Base-by-base conservation (phyloP, 225 moss, liverwort and hornwort species). In the Rhytidiadelphus loreus region DNA sequence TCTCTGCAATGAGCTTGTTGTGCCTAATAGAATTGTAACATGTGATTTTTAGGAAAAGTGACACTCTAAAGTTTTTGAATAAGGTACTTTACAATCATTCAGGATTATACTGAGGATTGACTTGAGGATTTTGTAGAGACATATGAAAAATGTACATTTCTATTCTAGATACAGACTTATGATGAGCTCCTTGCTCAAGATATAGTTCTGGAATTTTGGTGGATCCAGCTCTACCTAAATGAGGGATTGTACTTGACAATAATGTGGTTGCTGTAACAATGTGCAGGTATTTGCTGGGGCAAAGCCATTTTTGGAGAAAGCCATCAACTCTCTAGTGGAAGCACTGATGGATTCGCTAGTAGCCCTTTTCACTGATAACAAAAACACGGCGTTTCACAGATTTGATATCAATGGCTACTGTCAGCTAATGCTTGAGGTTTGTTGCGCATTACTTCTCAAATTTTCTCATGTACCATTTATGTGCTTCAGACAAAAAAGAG, bases 391-490 rank as follows among this genome's bases (percentile, higher is more conserved):
- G 52, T 92, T 98, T 61, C 92, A 95, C 75, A 87, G 93, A 74
- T 89, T 98, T 68, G 98, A 98, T 80, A 90, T 96, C 86, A 96
- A 98, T 89, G 98, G 98, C 76, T 98, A 97, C 87, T 93, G 95
- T 60, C 98, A 97, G 87, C 93, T 98, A 35, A 97, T 96, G 90
- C 98, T 98, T 68, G 98, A 98, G 96, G 96, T 96, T 86, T 82
- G 89, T 87, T 75, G 39, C 25, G 55, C 68, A 28, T 80, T 35
- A 3, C 66, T 41, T 82, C 81, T 57, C 56, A 37, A 62, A 12
- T 71, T 52, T 39, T 53, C 69, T 63, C 70, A 53, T 37, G 57
- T 66, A 13, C 39, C 56, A 56, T 72, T 68, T 44, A 32, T 57
- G 41, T 56, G 33, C 58, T 72, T 41, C 23, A 32, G 44, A 11